Evolutionary conservation across 2,329 filamentous ascomycete genomes (phyloP), one percentile per base, ranked within the genome.

Genomic region (Fusarium sp.): DNA sequence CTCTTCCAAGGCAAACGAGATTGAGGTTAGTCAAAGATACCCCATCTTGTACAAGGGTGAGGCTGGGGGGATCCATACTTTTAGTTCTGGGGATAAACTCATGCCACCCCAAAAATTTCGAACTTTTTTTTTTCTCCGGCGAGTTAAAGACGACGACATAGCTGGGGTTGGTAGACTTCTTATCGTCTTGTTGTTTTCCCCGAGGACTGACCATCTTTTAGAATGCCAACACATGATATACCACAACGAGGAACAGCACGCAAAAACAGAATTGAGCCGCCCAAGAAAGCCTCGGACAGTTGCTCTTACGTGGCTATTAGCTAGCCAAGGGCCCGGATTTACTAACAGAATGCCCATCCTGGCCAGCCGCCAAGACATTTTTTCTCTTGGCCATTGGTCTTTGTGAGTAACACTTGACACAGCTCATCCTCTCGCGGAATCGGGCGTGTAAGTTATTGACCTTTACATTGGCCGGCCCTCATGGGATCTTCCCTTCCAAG

Each of bases 301-400:
- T 50, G n/a, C 67, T 71, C 65, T 74, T 74, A 74, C 72, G 71
- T 74, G 72, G 60, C 65, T 69, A 57, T 72, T 69, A 71, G 53
- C 64, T 72, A 67, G 57, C 55, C 64, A 38, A 54, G 66, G 54
- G 51, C 45, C 57, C 62, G 61, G 55, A 55, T 67, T 73, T 74
- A 70, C 72, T 74, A 71, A 74, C 57, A 61, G 70, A 72, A 70
- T 72, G 62, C 54, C 57, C 58, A 57, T 64, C 63, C 57, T 57
- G 57, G 68, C 58, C 57, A 58, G 53, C 50, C 58, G 69, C 71
- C 64, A 70, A 65, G 66, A 56, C 63, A 15, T 24, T 15, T 40
- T 58, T 57, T 47, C 40, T 57, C 56, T 57, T 58, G 56, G 63
- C 61, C 36, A 53, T 59, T 67, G 64, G 59, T 19, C 39, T 62